Conservation (phyloP, 305 asterid genomes). For the Fraxinus velutina region DNA sequence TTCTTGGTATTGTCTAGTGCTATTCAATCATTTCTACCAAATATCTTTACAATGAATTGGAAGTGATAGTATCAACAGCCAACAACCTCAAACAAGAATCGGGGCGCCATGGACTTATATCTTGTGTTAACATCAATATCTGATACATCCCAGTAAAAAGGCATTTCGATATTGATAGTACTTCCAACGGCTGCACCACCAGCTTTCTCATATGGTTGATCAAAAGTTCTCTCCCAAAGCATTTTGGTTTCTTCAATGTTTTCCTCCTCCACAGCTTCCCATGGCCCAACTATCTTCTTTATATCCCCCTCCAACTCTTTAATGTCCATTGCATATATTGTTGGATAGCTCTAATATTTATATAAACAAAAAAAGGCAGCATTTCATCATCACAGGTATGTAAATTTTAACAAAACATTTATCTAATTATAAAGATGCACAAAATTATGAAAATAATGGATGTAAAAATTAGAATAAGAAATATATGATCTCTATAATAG, state of each 20-base stretch:
- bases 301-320: conserved; percentile 59
- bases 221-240: conserved; percentile 73
- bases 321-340: conserved; percentile 58
- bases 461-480: not conserved
- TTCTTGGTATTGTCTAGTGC: not conserved
- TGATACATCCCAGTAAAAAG: conserved; percentile 62
- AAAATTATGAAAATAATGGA: not conserved
- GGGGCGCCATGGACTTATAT: conserved; percentile 69
- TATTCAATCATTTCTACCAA: not conserved
- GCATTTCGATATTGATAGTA: conserved; percentile 35
- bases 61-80: not conserved
- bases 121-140: conserved; percentile 57
- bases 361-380: conserved; percentile 19
- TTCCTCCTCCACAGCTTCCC: conserved; percentile 50
- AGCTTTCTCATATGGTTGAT: conserved; percentile 81
- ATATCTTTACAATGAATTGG: not conserved
- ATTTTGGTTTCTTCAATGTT: conserved; percentile 44
- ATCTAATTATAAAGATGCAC: not conserved
- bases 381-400: conserved; percentile 18
- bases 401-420: conserved; percentile 8
- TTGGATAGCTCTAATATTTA: conserved; percentile 77
- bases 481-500: not conserved
- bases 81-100: conserved; percentile 85
- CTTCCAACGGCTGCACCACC: conserved; percentile 52
- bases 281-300: conserved; percentile 44